Evolutionary conservation across 106 monocot species (phyloP).

Genomic region (Gastrodia elata): DNA sequence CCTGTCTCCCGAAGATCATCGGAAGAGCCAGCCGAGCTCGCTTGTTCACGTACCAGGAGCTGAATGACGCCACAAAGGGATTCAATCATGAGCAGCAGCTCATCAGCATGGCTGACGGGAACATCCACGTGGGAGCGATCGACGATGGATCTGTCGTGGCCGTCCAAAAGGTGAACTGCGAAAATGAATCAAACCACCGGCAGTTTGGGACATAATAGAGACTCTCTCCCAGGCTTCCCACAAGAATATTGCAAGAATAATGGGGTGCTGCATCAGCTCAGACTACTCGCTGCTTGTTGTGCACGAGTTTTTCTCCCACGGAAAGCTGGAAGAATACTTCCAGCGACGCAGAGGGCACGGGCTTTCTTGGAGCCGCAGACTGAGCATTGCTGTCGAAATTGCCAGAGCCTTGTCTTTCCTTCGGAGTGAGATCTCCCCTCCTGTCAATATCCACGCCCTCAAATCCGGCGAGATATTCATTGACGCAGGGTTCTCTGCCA

Average conservation of each 20-base stretch:
- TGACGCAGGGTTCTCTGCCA: slow-evolving; percentile 29
- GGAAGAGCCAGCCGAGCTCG: slow-evolving; percentile 24
- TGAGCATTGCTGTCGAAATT: slow-evolving; percentile 60
- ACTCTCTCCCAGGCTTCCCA: slow-evolving; percentile 48
- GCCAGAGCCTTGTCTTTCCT: slow-evolving; percentile 59
- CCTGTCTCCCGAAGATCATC: slow-evolving; percentile 43
- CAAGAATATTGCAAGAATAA: slow-evolving; percentile 44
- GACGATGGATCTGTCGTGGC: slow-evolving; percentile 58
- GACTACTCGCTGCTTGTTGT: slow-evolving; percentile 44
- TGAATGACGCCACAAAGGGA: slow-evolving; percentile 67
- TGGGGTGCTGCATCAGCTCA: slow-evolving; percentile 65
- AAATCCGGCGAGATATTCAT: slow-evolving; percentile 56
- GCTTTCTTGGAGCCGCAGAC: slow-evolving; percentile 53
- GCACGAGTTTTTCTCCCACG: slow-evolving; percentile 48
- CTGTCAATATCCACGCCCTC: slow-evolving; percentile 36
- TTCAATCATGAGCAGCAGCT: slow-evolving; percentile 47
- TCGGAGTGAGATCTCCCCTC: slow-evolving; percentile 35
- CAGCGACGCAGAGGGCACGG: slow-evolving; percentile 14
- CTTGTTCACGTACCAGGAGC: slow-evolving; percentile 65
- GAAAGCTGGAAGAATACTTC: slow-evolving; percentile 46
- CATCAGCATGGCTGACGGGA: slow-evolving; percentile 23
- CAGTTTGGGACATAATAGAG: slow-evolving; percentile 38
- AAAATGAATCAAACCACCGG: slow-evolving; percentile 23
- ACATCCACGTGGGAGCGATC: slow-evolving; percentile 44
- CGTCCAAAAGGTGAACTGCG: slow-evolving; percentile 53